Conservation (phyloP, 345 rosid genomes). For the Pugionium dolabratum region DNA sequence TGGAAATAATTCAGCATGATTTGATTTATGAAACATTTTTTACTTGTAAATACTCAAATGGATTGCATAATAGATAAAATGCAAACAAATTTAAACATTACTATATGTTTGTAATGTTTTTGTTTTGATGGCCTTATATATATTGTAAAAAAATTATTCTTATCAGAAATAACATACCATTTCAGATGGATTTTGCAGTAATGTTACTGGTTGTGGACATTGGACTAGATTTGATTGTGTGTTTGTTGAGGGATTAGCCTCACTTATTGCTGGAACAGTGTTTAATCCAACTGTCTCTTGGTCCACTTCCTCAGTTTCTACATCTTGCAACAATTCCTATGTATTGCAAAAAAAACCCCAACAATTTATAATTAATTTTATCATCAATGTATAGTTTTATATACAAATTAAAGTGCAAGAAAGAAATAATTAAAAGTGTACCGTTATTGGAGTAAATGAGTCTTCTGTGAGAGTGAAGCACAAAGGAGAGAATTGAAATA, state of each 20-base stretch:
- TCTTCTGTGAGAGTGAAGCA: not conserved
- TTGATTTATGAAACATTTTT: too few species aligned
- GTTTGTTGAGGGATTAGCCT: not conserved
- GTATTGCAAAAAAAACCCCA: not conserved
- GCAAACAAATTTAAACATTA: not conserved
- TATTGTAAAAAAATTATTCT: not conserved
- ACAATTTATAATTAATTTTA: not conserved
- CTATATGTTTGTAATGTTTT: not conserved
- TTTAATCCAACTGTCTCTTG: not conserved
- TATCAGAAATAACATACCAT: slow-evolving; percentile 9
- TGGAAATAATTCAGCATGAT: not conserved
- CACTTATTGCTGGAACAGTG: not conserved
- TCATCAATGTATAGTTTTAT: not conserved
- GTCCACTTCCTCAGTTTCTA: slow-evolving; percentile 4
- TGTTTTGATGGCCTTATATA: not conserved
- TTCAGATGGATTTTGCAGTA: slow-evolving; percentile 3
- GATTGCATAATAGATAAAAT: not conserved
- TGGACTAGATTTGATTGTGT: not conserved
- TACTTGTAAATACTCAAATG: not conserved
- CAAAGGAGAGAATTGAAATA: slow-evolving; percentile 12
- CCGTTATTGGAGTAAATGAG: slow-evolving; percentile 8
- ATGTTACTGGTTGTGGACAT: slow-evolving; percentile 17
- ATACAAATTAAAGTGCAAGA: not conserved
- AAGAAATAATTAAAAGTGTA: not conserved
- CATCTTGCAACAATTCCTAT: slow-evolving; percentile 10